Percentiles rank a stretch among this genome's conserved stretches.
Evolutionary conservation across 1,284 basidiomycete species (phyloP).

Genomic region (Ceraceosorus guamensis): DNA sequence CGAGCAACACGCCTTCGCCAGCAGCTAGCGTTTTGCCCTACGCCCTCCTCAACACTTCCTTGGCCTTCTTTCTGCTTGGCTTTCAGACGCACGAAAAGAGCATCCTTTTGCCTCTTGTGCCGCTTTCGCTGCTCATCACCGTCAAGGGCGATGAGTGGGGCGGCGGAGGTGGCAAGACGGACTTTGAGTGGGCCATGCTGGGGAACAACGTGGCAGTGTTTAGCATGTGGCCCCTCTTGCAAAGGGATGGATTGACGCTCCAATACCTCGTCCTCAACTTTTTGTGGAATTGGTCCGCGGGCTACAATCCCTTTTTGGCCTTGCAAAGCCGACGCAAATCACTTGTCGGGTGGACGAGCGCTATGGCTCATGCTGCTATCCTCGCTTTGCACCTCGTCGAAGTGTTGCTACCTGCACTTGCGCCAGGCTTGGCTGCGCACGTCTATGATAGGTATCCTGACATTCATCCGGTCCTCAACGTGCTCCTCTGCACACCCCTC

Average conservation of each 20-base stretch:
- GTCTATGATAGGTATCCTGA: constrained; percentile 60
- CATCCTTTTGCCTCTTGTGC: constrained; percentile 77
- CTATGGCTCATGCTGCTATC: constrained; percentile 53
- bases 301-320: constrained; percentile 53
- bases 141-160: constrained; percentile 51
- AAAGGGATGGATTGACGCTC: constrained; percentile 67
- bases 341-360: constrained; percentile 10
- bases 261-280: constrained; percentile 64
- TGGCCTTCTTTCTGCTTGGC: constrained; percentile 89
- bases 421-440: constrained; percentile 51
- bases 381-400: constrained; percentile 62
- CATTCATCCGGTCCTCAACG: constrained; percentile 74
- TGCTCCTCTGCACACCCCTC: constrained; percentile 70
- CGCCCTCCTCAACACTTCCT: constrained; percentile 39
- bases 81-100: constrained; percentile 95
- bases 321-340: constrained; percentile 7
- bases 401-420: constrained; percentile 50
- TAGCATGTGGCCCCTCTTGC: constrained; percentile 85
- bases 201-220: constrained; percentile 81
- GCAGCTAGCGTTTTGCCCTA: constrained; percentile 49
- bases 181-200: constrained; percentile 70
- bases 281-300: constrained; percentile 75
- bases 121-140: constrained; percentile 69
- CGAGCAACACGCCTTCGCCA: constrained; percentile 55
- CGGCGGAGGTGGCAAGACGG: constrained; percentile 52